phyloP scores from a whole-genome alignment of 2,329 filamentous ascomycete genomes.

The Geosmithia morbida region DNA sequence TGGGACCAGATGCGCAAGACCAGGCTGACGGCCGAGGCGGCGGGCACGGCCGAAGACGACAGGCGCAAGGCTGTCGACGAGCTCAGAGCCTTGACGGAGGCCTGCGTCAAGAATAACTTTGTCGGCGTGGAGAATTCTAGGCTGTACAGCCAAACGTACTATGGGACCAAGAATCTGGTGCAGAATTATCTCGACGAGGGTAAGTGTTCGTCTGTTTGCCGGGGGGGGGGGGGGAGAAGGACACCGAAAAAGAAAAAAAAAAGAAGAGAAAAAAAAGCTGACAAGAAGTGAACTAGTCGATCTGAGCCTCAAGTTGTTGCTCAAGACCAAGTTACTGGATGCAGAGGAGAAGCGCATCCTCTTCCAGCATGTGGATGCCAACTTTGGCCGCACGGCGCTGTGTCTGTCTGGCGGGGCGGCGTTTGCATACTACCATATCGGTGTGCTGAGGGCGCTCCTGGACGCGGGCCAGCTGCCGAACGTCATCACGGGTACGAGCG shows the following conservation, averaged over 20 bases:
- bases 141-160: slow-evolving; percentile 96
- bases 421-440: slow-evolving; percentile 95
- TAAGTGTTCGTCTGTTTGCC: slow-evolving; percentile 21
- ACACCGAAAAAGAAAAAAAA: neutral
- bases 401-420: slow-evolving; percentile 88
- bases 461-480: slow-evolving; percentile 78
- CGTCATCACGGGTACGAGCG: slow-evolving; percentile 93
- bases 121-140: slow-evolving; percentile 86
- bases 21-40: slow-evolving; percentile 42
- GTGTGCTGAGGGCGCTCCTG: slow-evolving; percentile 76
- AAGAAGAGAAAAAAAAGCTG: neutral
- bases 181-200: slow-evolving; percentile 82
- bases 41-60: slow-evolving; percentile 23
- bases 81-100: slow-evolving; percentile 64
- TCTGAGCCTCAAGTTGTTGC: slow-evolving; percentile 50
- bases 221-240: no score
- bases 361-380: slow-evolving; percentile 80
- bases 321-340: slow-evolving; percentile 51
- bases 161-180: slow-evolving; percentile 88
- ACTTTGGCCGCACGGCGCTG: slow-evolving; percentile 83
- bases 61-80: slow-evolving; percentile 50
- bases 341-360: slow-evolving; percentile 62
- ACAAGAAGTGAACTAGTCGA: slow-evolving; percentile 33
- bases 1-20: slow-evolving; percentile 58
- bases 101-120: slow-evolving; percentile 96